Conservation (phyloP, 2,329 filamentous ascomycete species). For the Aureobasidium zeae region DNA sequence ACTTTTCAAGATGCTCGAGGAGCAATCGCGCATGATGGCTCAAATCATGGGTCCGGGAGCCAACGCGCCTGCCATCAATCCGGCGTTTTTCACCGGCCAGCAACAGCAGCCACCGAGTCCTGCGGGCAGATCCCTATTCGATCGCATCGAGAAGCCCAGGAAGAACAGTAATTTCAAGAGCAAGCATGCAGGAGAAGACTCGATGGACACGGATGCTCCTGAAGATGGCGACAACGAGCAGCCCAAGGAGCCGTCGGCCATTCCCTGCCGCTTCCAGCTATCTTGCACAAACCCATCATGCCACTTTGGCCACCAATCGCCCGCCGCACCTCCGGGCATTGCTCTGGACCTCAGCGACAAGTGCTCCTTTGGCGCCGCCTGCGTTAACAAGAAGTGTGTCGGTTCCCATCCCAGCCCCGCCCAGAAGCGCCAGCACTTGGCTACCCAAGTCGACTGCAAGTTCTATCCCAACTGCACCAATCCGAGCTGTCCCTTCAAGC, state of each 20-base stretch:
- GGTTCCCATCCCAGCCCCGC: slow-evolving; percentile 88
- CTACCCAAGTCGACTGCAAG: slow-evolving; percentile 75
- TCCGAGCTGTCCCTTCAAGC: slow-evolving; percentile 75
- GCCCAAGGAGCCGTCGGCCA: slow-evolving; percentile 47
- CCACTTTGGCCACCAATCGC: slow-evolving; percentile 88
- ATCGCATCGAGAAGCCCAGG: slow-evolving; percentile 54
- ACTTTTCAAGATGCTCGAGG: slow-evolving; percentile 49
- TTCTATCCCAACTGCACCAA: slow-evolving; percentile 91
- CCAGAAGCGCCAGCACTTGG: slow-evolving; percentile 54
- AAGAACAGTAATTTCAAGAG: slow-evolving; percentile 48
- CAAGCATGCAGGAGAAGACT: slow-evolving; percentile 20
- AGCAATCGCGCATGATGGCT: slow-evolving; percentile 79
- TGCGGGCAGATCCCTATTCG: slow-evolving; percentile 56
- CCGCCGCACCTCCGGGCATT: slow-evolving; percentile 69
- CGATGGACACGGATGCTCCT: slow-evolving; percentile 25
- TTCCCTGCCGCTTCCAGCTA: slow-evolving; percentile 81
- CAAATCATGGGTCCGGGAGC: slow-evolving; percentile 49
- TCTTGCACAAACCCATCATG: slow-evolving; percentile 83
- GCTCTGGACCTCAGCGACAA: slow-evolving; percentile 69
- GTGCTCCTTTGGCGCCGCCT: slow-evolving; percentile 80
- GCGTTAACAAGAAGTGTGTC: slow-evolving; percentile 92
- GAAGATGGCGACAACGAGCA: slow-evolving; percentile 45
- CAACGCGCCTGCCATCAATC: slow-evolving; percentile 45
- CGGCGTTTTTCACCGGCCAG: slow-evolving; percentile 39
- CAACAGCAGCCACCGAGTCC: slow-evolving; percentile 2